Evolutionary conservation across 2,329 filamentous ascomycete genomes (phyloP).

Genomic region (Pyrenophora graminea): DNA sequence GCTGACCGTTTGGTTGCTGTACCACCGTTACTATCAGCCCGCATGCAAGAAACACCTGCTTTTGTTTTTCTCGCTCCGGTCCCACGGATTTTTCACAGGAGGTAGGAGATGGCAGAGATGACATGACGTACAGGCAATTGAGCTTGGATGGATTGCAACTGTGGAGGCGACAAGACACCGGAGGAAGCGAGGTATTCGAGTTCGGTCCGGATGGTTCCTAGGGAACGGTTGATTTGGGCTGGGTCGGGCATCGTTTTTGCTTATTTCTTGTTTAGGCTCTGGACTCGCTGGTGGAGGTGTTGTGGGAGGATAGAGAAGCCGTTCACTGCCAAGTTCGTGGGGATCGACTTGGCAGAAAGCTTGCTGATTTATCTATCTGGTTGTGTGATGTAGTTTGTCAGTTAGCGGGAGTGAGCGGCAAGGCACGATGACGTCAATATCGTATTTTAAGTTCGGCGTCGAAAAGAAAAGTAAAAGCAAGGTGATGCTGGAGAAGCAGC

Average conservation of each 20-base stretch:
- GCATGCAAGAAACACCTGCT: background rate
- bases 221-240: constrained; percentile 22
- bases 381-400: too few species aligned
- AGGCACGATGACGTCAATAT: constrained; percentile 6
- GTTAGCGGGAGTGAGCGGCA: background rate
- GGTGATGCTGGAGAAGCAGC: too few species aligned
- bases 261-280: too few species aligned
- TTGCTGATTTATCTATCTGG: background rate
- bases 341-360: background rate
- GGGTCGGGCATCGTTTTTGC: constrained; percentile 17
- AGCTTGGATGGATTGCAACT: constrained; percentile 24
- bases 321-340: constrained; percentile 10
- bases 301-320: background rate
- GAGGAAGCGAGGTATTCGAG: constrained; percentile 22
- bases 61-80: background rate
- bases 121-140: constrained; percentile 21
- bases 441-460: too few species aligned
- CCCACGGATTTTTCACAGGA: too few species aligned
- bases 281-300: background rate
- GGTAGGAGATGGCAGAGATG: background rate
- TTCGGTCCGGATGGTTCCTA: constrained; percentile 21
- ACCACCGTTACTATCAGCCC: background rate
- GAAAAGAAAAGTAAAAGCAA: too few species aligned
- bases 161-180: constrained; percentile 21
- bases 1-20: constrained; percentile 22